A percentile compares a stretch with the other conserved stretches of the same genome.
Evolutionary conservation across 2,329 filamentous ascomycete genomes (phyloP).

Genomic region (Xylariaceae sp.): DNA sequence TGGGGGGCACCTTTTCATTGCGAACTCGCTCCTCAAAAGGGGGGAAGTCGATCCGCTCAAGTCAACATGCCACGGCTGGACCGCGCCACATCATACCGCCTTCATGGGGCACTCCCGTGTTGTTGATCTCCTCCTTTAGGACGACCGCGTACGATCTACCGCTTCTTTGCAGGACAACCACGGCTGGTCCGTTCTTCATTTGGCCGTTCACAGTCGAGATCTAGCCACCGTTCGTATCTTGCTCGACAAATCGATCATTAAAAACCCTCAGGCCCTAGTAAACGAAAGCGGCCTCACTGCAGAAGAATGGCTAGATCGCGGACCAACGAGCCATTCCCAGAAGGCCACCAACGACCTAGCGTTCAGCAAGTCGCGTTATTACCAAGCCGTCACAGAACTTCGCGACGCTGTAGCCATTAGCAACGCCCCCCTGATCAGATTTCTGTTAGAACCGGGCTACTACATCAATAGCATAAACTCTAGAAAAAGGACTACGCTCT

Average conservation of each 20-base stretch:
- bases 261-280: neutral
- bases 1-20: neutral
- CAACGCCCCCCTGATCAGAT: neutral
- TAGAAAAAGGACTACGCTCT: conserved; percentile 6
- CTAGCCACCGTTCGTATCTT: neutral
- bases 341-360: neutral
- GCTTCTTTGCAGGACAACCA: conserved; percentile 4
- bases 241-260: neutral
- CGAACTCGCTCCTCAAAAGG: neutral
- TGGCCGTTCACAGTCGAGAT: conserved; percentile 1
- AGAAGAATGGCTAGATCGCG: conserved; percentile 1
- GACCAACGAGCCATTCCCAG: neutral
- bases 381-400: neutral
- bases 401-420: neutral
- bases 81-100: conserved; percentile 10
- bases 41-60: neutral
- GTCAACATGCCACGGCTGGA: conserved; percentile 14
- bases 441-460: neutral
- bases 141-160: neutral
- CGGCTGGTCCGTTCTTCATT: conserved; percentile 10
- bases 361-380: conserved; percentile 3
- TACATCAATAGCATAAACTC: neutral
- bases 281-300: conserved; percentile 2
- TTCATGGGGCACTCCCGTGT: conserved; percentile 7
- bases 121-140: neutral